These are phyloP conservation scores for Podospora fimiseda DNA, from an alignment of 495 filamentous ascomycete species.

Conservation along the genomic window DNA sequence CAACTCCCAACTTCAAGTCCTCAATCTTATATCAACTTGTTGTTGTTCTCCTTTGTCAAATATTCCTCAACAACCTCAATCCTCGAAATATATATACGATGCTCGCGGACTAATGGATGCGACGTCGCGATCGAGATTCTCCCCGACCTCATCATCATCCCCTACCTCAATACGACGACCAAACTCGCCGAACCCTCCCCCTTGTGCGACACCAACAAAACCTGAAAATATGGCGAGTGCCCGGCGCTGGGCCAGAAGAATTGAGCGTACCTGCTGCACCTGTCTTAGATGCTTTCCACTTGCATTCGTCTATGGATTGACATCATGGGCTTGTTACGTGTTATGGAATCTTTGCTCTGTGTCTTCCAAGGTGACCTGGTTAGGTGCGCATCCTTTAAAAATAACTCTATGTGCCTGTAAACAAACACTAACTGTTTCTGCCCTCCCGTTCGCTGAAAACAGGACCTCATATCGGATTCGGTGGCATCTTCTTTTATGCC, in stretches of 20 bases:
- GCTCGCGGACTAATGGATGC: slow-evolving; percentile 19
- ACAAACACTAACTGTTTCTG: not conserved
- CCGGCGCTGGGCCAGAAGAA: slow-evolving; percentile 60
- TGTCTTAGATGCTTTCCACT: slow-evolving; percentile 81
- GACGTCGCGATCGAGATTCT: slow-evolving; percentile 16
- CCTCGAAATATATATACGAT: not conserved
- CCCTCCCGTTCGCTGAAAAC: slow-evolving; percentile 1
- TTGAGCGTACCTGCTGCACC: slow-evolving; percentile 79
- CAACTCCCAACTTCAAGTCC: not conserved
- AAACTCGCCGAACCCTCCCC: not conserved
- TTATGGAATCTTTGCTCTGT: slow-evolving; percentile 66
- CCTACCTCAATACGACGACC: not conserved
- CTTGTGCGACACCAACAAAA: slow-evolving; percentile 20
- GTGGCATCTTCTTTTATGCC: slow-evolving; percentile 67
- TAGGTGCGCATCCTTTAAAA: slow-evolving; percentile 58
- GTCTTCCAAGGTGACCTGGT: slow-evolving; percentile 52
- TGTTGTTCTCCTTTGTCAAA: too few relatives aligned
- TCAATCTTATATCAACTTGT: too few relatives aligned
- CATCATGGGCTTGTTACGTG: slow-evolving; percentile 86
- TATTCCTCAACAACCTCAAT: not conserved
- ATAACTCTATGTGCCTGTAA: too few relatives aligned
- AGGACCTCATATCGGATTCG: slow-evolving; percentile 42
- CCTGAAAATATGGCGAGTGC: slow-evolving; percentile 16
- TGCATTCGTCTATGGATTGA: slow-evolving; percentile 79
- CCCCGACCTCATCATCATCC: not conserved